phyloP scores from a whole-genome alignment of 345 rosid species.

The Aegle marmelos region DNA sequence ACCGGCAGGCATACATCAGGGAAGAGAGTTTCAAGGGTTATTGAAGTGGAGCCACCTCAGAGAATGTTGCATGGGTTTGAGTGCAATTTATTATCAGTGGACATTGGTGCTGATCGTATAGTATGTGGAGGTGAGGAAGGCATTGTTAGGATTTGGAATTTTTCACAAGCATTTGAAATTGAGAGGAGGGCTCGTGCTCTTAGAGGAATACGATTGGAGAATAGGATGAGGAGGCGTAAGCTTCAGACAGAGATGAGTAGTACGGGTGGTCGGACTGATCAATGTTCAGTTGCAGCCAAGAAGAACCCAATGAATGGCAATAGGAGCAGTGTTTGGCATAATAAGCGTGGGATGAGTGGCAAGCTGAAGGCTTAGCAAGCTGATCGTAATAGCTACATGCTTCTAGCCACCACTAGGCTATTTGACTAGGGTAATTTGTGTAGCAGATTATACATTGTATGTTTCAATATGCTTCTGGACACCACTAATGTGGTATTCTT shows the following conservation, averaged over 20 bases:
- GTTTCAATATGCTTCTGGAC: constrained; percentile 2
- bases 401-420: neutral
- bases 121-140: constrained; percentile 94
- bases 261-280: constrained; percentile 50
- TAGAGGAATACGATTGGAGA: constrained; percentile 72
- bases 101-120: constrained; percentile 79
- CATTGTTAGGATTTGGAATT: constrained; percentile 82
- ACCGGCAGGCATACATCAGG: constrained; percentile 29
- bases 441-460: constrained; percentile 6
- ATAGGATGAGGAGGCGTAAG: constrained; percentile 71
- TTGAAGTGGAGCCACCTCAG: constrained; percentile 73
- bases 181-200: constrained; percentile 59
- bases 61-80: constrained; percentile 89
- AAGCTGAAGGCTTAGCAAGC: constrained; percentile 59
- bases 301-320: constrained; percentile 59
- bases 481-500: constrained; percentile 3
- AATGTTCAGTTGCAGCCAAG: constrained; percentile 78
- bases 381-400: neutral
- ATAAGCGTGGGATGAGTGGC: constrained; percentile 59
- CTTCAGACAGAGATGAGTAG: constrained; percentile 66
- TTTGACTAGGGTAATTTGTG: neutral
- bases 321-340: constrained; percentile 51
- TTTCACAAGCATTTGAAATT: constrained; percentile 72
- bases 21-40: constrained; percentile 37
- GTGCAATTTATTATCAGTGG: constrained; percentile 68